Evolutionary conservation across 1,284 basidiomycete genomes (phyloP), one percentile per base, ranked within the genome.

Genomic region (Mixia osmundae): DNA sequence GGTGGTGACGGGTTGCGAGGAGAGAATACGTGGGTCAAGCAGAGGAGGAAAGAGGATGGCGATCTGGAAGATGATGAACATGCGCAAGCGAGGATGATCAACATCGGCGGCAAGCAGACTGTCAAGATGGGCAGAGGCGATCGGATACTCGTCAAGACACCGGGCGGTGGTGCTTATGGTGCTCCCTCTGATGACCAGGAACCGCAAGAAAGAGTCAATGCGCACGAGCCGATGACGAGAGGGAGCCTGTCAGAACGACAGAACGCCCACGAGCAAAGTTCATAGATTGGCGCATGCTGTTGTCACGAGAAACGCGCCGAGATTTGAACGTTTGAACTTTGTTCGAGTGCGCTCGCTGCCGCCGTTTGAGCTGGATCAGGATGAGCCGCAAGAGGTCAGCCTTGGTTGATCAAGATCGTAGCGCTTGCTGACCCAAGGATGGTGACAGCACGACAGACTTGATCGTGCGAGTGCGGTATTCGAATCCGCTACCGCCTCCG

Each of bases 81-180:
- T 3, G 36, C 32, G 19, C 22, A 21, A 9, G 35, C 66, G 14
- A 64, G 82, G 15, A 61, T 68, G 23, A 75, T 94, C 50, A 91
- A 87, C 51, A 70, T 94, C 27, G 83, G 85, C 14, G 82, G 85
- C 6, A 94, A 94, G 56, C 76, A 75, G 30, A 80, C 77, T 1
- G 68, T 85, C 29, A 68, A 68, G 57, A 82, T 85, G 71, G 77
- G 75, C 33, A 75, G 73, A 47, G 74, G 77, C 2, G 83, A 91
- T 55, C 60, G 66, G 29, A 58, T 89, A 39, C 47, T 76, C 38
- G 72, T 91, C 39, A 71, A 83, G 56, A 94, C 85, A 3, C 87
- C 85, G 1, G 87, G 87, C 2, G 87, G 79, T 4, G 87, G 87
- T 3, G 87, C 72, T 1, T 94, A 78, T 78, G 83, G 85, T 1